A percentile compares a stretch with the other conserved stretches of the same genome.
phyloP scores from a whole-genome alignment of 2,329 filamentous ascomycete genomes.

The Monosporascus ibericus region DNA sequence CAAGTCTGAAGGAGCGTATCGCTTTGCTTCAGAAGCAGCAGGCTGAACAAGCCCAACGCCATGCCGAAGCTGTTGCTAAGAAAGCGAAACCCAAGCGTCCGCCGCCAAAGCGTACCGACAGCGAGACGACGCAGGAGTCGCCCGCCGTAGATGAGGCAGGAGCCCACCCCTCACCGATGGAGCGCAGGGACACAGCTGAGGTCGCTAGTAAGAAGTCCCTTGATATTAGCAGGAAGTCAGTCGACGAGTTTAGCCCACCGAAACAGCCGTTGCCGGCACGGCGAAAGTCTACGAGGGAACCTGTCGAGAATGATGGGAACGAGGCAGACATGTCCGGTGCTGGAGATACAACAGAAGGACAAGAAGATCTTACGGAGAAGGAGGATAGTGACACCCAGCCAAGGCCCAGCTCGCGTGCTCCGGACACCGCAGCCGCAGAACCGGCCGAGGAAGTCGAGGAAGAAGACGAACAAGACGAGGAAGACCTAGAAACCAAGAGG shows the following conservation, averaged over 20 bases:
- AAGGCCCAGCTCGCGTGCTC: conserved; percentile 32
- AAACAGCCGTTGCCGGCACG: conserved; percentile 38
- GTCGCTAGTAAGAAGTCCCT: conserved; percentile 42
- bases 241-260: conserved; percentile 40
- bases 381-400: conserved; percentile 67
- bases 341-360: conserved; percentile 57
- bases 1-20: conserved; percentile 91
- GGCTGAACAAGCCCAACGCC: conserved; percentile 76
- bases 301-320: conserved; percentile 49
- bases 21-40: conserved; percentile 92
- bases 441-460: conserved; percentile 47
- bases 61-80: conserved; percentile 70
- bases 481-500: conserved; percentile 80
- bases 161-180: conserved; percentile 29
- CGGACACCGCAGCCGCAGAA: conserved; percentile 30
- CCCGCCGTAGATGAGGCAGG: conserved; percentile 29
- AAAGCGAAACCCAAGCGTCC: conserved; percentile 84
- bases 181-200: conserved; percentile 44
- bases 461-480: conserved; percentile 69
- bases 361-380: conserved; percentile 58
- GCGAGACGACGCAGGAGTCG: conserved; percentile 30
- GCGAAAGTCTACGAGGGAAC: conserved; percentile 46
- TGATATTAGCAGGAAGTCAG: conserved; percentile 46
- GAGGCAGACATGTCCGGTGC: conserved; percentile 61
- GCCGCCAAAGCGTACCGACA: conserved; percentile 57